Conservation (phyloP, 306 rosid species). For the Dalbergia cultrata region DNA sequence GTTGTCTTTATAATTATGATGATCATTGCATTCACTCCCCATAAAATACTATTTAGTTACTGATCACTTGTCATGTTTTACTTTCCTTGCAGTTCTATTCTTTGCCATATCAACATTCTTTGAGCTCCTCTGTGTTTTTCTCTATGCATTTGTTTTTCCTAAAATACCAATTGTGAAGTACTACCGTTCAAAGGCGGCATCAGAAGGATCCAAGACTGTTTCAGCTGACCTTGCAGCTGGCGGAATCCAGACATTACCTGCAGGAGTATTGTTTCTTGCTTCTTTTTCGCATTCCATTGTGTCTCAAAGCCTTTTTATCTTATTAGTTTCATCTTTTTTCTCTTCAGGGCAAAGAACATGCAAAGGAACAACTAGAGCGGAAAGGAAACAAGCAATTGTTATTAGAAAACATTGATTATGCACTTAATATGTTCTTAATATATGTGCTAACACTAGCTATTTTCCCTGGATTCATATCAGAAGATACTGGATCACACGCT, state of each 20-base stretch:
- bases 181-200: constrained; percentile 88
- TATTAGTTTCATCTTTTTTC: constrained; percentile 10
- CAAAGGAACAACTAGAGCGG: constrained; percentile 53
- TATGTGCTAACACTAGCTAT: constrained; percentile 79
- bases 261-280: constrained; percentile 45
- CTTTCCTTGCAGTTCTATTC: constrained; percentile 77
- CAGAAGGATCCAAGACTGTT: constrained; percentile 92
- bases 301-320: constrained; percentile 23
- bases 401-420: constrained; percentile 81
- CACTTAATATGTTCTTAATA: constrained; percentile 73
- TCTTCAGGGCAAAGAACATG: constrained; percentile 64
- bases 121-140: constrained; percentile 81
- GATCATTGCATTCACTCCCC: constrained; percentile 1
- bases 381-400: constrained; percentile 78
- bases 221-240: constrained; percentile 91
- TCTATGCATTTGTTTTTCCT: constrained; percentile 78
- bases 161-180: constrained; percentile 81
- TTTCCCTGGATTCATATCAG: constrained; percentile 91
- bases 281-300: constrained; percentile 1
- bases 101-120: constrained; percentile 78
- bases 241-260: constrained; percentile 65
- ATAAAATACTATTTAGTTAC: constrained; percentile 37
- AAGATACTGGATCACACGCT: constrained; percentile 89
- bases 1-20: constrained; percentile 35
- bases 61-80: constrained; percentile 19